Percentiles rank a stretch among this genome's conserved stretches.
These are phyloP conservation scores for Tritrichomonas foetus DNA, from an alignment of 208 protist species.

Conservation along the genomic window DNA sequence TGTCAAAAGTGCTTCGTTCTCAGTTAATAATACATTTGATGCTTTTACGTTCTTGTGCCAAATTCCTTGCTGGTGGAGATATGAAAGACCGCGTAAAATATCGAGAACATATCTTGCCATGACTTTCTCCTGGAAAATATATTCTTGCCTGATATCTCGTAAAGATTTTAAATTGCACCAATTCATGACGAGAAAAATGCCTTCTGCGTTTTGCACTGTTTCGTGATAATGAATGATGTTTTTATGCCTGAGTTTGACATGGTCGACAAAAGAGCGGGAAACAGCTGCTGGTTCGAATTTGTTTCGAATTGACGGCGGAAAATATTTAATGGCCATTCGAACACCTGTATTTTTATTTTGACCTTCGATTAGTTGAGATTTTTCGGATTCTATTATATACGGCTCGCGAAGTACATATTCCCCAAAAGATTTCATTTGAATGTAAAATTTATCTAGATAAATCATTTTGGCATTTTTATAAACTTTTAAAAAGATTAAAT, in stretches of 20 bases:
- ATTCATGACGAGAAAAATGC: neutral
- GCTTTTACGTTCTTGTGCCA: neutral
- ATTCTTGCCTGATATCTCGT: neutral
- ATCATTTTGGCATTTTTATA: no score
- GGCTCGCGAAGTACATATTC: neutral
- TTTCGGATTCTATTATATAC: neutral
- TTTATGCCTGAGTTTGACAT: neutral
- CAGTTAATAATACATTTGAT: neutral
- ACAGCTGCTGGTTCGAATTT: neutral
- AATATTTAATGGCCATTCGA: neutral
- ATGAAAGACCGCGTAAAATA: neutral
- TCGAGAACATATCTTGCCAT: neutral
- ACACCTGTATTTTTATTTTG: neutral
- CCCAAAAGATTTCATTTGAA: constrained; percentile 12
- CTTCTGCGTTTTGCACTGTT: neutral
- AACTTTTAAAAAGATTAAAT: no score
- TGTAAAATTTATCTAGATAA: no score
- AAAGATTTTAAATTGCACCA: neutral
- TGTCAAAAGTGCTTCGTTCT: neutral
- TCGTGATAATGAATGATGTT: neutral
- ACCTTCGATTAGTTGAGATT: neutral
- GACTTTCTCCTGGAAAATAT: neutral
- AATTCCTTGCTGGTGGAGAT: neutral
- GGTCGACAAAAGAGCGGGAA: neutral
- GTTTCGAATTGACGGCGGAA: neutral